These are phyloP conservation scores for Arabidopsis hybrid DNA, from an alignment of 441 rosid species.

Conservation along the genomic window DNA sequence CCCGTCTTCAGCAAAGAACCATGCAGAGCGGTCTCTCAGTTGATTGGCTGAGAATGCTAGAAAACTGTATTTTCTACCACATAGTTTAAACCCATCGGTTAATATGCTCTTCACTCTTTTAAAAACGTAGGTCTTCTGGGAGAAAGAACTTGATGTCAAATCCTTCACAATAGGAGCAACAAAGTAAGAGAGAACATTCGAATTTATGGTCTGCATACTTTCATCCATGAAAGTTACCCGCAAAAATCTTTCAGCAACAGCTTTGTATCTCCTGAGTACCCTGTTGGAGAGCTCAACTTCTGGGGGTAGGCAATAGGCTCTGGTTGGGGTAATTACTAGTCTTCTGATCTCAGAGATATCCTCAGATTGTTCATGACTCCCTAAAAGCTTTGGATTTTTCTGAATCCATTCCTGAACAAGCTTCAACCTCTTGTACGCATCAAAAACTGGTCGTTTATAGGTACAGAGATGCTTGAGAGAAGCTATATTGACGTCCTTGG, in stretches of 20 bases:
- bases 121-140: conserved; percentile 75
- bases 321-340: conserved; percentile 86
- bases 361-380: conserved; percentile 50
- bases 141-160: conserved; percentile 52
- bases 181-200: conserved; percentile 67
- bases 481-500: conserved; percentile 70
- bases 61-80: conserved; percentile 83
- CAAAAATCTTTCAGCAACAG: conserved; percentile 70
- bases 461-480: conserved; percentile 82
- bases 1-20: conserved; percentile 89
- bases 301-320: conserved; percentile 88
- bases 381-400: conserved; percentile 63
- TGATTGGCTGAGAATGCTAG: conserved; percentile 96
- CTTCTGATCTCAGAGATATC: conserved; percentile 79
- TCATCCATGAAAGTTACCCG: conserved; percentile 96
- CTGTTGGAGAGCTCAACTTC: conserved; percentile 93
- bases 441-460: conserved; percentile 65
- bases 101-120: conserved; percentile 75
- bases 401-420: conserved; percentile 74
- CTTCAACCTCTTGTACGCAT: conserved; percentile 66
- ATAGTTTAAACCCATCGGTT: conserved; percentile 73
- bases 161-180: conserved; percentile 78
- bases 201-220: conserved; percentile 74
- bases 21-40: conserved; percentile 89
- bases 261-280: conserved; percentile 76